These are phyloP conservation scores for Sophora flavescens DNA, from an alignment of 306 rosid genomes.

Conservation along the genomic window DNA sequence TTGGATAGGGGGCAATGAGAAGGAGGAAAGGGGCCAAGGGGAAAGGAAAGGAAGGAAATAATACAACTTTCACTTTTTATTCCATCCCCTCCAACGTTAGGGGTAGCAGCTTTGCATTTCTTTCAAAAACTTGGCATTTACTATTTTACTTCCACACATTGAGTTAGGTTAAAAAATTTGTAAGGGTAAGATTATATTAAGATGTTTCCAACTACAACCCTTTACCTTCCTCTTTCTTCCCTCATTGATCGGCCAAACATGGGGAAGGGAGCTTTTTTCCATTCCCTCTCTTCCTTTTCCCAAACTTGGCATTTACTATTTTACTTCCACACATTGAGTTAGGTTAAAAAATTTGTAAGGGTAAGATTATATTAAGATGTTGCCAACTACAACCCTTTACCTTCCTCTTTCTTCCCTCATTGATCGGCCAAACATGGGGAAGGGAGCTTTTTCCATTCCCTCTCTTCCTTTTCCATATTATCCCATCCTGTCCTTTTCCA, in stretches of 20 bases:
- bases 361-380: background rate
- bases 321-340: background rate
- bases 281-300: background rate
- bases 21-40: background rate
- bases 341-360: background rate
- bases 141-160: background rate
- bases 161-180: background rate
- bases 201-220: background rate
- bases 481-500: background rate
- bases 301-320: background rate
- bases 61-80: background rate
- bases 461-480: background rate
- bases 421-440: background rate
- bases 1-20: no score
- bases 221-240: conserved; percentile 11
- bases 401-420: conserved; percentile 12
- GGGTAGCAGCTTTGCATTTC: background rate
- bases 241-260: background rate
- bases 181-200: background rate
- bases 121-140: background rate
- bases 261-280: no score
- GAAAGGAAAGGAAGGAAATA: background rate
- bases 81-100: background rate
- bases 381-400: background rate
- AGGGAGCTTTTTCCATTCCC: conserved; percentile 1